Base-by-base conservation (phyloP, 441 rosid species). In the Brassica hybrid region DNA sequence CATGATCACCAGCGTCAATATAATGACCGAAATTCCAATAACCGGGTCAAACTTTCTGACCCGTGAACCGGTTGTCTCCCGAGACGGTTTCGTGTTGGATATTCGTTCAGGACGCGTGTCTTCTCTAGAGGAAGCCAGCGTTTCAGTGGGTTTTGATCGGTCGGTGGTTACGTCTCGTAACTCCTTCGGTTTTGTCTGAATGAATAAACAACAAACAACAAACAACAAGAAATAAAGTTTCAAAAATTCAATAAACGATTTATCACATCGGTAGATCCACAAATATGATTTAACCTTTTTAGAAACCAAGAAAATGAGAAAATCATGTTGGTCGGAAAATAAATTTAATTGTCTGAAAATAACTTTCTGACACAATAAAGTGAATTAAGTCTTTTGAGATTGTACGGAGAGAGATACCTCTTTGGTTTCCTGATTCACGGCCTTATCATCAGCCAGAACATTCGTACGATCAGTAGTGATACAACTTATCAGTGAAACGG, bases 1-100 rank as follows among this genome's bases (percentile, higher is more conserved):
- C 86, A 88, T 82, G 38, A 88, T 84, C 59, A 88, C 25, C 32
- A 94, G 64, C 6, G 93, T 88, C 76, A 88, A 81, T 78, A 81
- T 21, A 3, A 94, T 61, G 5, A 92, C 68, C 3, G 88, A 87
- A 77, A 89, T 74, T 7, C 97, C 97, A 41, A 88, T 64, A 4
- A 83, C 43, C 34, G 92, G 84, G 72, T 85, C 92, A 3, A 76
- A n/a, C n/a, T n/a, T 79, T 74, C 74, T 61, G 71, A 73, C 84
- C 73, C 72, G 61, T 63, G 75, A 38, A 23, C 82, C 72, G 34
- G 48, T 63, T 74, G 3, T 69, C 3, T 0, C 67, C n/a, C 56
- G 32, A 52, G 38, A 58, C 54, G 72, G 67, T 14, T 59, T 75
- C 17, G n/a, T 7, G 10, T 58, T 6, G 80, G 76, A 61, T 63